These are phyloP conservation scores for Capronia americana DNA, from an alignment of 2,329 filamentous ascomycete genomes.

Conservation along the genomic window DNA sequence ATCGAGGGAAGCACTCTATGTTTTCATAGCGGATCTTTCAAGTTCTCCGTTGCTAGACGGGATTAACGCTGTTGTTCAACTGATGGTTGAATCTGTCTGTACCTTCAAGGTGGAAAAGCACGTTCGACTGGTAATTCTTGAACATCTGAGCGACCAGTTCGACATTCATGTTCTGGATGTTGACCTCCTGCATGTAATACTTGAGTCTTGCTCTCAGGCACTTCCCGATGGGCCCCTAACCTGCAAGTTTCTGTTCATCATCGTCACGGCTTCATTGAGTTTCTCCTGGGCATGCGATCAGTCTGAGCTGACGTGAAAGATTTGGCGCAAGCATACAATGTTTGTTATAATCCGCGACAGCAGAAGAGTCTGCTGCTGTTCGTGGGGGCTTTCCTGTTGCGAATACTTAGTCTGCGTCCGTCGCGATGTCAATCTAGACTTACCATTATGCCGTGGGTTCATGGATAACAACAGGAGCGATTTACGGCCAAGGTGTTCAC, in stretches of 20 bases:
- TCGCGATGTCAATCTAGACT: neutral
- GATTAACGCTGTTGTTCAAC: slow-evolving; percentile 13
- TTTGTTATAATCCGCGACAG: slow-evolving; percentile 96
- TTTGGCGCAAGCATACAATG: slow-evolving; percentile 68
- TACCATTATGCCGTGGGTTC: neutral
- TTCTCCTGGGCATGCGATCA: slow-evolving; percentile 72
- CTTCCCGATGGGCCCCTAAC: slow-evolving; percentile 51
- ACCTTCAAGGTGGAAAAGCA: slow-evolving; percentile 97
- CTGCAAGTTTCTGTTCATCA: slow-evolving; percentile 91
- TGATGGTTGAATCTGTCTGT: slow-evolving; percentile 38
- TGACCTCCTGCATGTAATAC: slow-evolving; percentile 76
- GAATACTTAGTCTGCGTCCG: slow-evolving; percentile 11
- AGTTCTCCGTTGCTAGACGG: slow-evolving; percentile 74
- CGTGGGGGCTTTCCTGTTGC: slow-evolving; percentile 85
- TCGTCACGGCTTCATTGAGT: slow-evolving; percentile 89
- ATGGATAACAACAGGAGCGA: neutral
- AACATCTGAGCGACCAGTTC: slow-evolving; percentile 99
- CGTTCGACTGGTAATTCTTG: slow-evolving; percentile 99
- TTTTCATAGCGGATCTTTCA: slow-evolving; percentile 74
- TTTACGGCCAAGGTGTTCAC: neutral
- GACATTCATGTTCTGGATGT: slow-evolving; percentile 98
- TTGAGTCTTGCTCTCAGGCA: slow-evolving; percentile 6
- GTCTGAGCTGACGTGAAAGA: slow-evolving; percentile 29
- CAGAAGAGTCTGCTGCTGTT: slow-evolving; percentile 93
- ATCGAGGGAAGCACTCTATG: neutral